Evolutionary conservation across 164 flowering plant genomes (phyloP).

Genomic region (Sedum album): DNA sequence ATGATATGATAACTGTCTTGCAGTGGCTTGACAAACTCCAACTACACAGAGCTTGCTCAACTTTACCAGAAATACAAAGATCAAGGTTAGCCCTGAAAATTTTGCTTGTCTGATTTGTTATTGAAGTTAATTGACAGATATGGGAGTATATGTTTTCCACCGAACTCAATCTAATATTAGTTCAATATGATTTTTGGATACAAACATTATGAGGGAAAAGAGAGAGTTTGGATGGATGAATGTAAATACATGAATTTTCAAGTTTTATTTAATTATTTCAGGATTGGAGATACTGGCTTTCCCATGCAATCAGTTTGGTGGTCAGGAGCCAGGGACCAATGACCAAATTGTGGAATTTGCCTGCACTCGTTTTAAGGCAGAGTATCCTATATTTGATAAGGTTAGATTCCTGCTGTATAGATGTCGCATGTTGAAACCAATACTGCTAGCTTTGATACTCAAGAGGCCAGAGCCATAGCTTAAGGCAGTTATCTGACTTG

Average conservation of each 20-base stretch:
- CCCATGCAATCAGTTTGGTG: slow-evolving; percentile 82
- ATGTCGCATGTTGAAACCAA: not conserved
- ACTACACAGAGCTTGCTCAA: slow-evolving; percentile 9
- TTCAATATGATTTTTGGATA: not conserved
- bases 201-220: not conserved
- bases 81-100: not conserved
- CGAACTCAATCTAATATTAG: not conserved
- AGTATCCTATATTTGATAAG: slow-evolving; percentile 79
- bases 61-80: slow-evolving; percentile 7
- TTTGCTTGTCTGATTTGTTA: not conserved
- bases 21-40: slow-evolving; percentile 53
- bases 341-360: slow-evolving; percentile 55
- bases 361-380: slow-evolving; percentile 78
- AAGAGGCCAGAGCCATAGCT: not conserved
- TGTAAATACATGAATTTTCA: not conserved
- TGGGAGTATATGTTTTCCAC: not conserved
- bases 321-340: slow-evolving; percentile 76
- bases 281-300: slow-evolving; percentile 85
- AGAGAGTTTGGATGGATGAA: not conserved
- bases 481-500: not conserved
- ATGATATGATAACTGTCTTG: not conserved
- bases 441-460: not conserved
- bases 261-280: slow-evolving; percentile 14
- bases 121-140: no score
- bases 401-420: slow-evolving; percentile 18